Percentiles rank a stretch among this genome's conserved stretches.
Evolutionary conservation across 352 stramenopile species (phyloP).

Genomic region (Pythium aquatile): DNA sequence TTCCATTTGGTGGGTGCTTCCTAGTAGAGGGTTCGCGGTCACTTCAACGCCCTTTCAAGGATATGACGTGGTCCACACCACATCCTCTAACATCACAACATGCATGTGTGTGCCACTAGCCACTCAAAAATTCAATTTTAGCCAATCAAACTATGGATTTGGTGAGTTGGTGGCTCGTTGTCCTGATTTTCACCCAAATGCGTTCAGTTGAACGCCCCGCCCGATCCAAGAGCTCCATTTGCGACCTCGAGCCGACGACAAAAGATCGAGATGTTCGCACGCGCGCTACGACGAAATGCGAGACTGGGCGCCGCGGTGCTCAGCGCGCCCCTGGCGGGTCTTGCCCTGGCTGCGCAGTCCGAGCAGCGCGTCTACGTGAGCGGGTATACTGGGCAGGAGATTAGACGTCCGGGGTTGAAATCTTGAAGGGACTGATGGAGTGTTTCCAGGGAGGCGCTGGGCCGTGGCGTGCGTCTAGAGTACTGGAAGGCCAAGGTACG

Average conservation of each 20-base stretch:
- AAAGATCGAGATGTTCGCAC: constrained; percentile 25
- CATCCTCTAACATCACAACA: constrained; percentile 1
- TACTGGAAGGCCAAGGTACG: constrained; percentile 84
- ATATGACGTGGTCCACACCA: constrained; percentile 12
- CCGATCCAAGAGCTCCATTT: constrained; percentile 3
- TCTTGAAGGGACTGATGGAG: no score
- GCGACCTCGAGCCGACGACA: background rate
- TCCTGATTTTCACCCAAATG: constrained; percentile 6
- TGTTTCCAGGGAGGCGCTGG: constrained; percentile 59
- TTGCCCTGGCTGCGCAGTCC: constrained; percentile 29
- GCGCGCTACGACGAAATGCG: constrained; percentile 22
- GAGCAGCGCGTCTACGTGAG: constrained; percentile 73
- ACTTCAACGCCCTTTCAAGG: constrained; percentile 8
- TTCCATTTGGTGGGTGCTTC: background rate
- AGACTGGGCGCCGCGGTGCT: constrained; percentile 32
- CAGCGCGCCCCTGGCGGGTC: constrained; percentile 30
- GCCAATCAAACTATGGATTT: background rate
- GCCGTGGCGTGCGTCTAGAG: constrained; percentile 75
- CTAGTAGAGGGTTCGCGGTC: background rate
- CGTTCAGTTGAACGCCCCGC: constrained; percentile 17
- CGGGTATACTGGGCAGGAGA: constrained; percentile 41
- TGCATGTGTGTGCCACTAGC: constrained; percentile 6
- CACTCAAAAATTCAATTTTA: background rate
- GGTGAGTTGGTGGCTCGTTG: background rate
- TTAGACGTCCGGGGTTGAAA: background rate